A percentile compares a stretch with the other conserved stretches of the same genome.
Conservation (phyloP, 805 yeast species). For the Candida maris region DNA sequence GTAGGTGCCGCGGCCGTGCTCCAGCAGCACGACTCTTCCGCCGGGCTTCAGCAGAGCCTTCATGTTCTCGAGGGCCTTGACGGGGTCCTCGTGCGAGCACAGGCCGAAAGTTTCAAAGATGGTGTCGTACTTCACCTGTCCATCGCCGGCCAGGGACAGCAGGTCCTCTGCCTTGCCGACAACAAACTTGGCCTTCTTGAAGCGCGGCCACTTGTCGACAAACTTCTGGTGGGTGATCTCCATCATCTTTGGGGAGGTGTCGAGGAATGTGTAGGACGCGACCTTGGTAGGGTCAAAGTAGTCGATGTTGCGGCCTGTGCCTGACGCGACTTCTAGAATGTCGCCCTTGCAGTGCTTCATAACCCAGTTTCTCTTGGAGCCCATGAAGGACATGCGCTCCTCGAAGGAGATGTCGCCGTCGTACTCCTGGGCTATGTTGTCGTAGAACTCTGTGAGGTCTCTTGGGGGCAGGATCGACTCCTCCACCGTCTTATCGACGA, state of each 20-base stretch:
- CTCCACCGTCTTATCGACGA: conserved; percentile 29
- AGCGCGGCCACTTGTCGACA: conserved; percentile 60
- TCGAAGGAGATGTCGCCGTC: conserved; percentile 78
- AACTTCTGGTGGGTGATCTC: conserved; percentile 74
- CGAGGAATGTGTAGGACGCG: conserved; percentile 77
- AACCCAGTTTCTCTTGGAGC: conserved; percentile 69
- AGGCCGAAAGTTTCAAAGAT: conserved; percentile 92
- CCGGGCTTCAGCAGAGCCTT: conserved; percentile 72
- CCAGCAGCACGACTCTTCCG: conserved; percentile 82
- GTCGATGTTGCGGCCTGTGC: conserved; percentile 90
- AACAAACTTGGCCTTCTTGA: conserved; percentile 74
- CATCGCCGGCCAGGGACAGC: conserved; percentile 39
- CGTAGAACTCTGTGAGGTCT: conserved; percentile 80
- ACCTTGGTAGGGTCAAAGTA: conserved; percentile 60
- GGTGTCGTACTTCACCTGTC: conserved; percentile 72
- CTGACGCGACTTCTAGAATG: conserved; percentile 91
- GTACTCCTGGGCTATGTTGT: conserved; percentile 71
- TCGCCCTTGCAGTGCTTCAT: conserved; percentile 81
- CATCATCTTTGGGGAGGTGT: conserved; percentile 83
- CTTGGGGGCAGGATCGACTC: conserved; percentile 58
- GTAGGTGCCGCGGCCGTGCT: conserved; percentile 88
- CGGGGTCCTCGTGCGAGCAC: conserved; percentile 95
- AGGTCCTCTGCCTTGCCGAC: conserved; percentile 88
- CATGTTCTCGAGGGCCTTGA: conserved; percentile 73
- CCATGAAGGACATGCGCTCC: conserved; percentile 57